Evolutionary conservation across 2,329 filamentous ascomycete genomes (phyloP).

Genomic region (Trichocomaceae sp.): DNA sequence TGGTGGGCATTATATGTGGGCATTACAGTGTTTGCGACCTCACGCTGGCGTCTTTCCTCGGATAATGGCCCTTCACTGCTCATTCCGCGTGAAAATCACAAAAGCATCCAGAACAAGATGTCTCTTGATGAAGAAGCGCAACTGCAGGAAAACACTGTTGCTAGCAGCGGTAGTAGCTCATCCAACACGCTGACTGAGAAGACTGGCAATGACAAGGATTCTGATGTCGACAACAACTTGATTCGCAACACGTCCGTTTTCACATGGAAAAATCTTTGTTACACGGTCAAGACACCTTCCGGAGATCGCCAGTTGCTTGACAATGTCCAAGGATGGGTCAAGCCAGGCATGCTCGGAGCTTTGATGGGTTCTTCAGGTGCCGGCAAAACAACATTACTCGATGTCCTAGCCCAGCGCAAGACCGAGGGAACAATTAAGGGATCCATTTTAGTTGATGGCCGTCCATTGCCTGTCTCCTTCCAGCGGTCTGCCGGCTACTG

Average conservation of each 20-base stretch:
- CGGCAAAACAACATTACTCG: slow-evolving; percentile 68
- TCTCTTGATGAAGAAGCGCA: slow-evolving; percentile 23
- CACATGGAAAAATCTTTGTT: slow-evolving; percentile 67
- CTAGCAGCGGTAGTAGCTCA: slow-evolving; percentile 7
- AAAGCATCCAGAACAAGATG: slow-evolving; percentile 22
- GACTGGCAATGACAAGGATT: slow-evolving; percentile 22
- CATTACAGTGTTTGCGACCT: slow-evolving; percentile 54
- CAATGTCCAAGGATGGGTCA: slow-evolving; percentile 66
- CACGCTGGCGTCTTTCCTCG: slow-evolving; percentile 49
- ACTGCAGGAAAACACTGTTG: slow-evolving; percentile 31
- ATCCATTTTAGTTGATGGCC: slow-evolving; percentile 61
- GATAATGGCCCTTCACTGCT: slow-evolving; percentile 51
- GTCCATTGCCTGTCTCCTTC: slow-evolving; percentile 53
- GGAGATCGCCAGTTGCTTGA: slow-evolving; percentile 55
- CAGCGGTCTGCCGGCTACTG: slow-evolving; percentile 63
- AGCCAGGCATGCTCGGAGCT: slow-evolving; percentile 69
- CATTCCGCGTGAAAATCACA: slow-evolving; percentile 56
- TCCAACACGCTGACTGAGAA: slow-evolving; percentile 11
- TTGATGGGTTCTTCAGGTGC: slow-evolving; percentile 73
- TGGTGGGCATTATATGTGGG: slow-evolving; percentile 56
- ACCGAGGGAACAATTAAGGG: slow-evolving; percentile 56
- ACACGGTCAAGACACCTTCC: slow-evolving; percentile 57
- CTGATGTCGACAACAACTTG: slow-evolving; percentile 38
- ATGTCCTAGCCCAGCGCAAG: slow-evolving; percentile 67
- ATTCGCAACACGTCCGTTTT: slow-evolving; percentile 61